Evolutionary conservation across 371 early-diverging fungal genomes (phyloP).

Genomic region (Mucor plumbeus): DNA sequence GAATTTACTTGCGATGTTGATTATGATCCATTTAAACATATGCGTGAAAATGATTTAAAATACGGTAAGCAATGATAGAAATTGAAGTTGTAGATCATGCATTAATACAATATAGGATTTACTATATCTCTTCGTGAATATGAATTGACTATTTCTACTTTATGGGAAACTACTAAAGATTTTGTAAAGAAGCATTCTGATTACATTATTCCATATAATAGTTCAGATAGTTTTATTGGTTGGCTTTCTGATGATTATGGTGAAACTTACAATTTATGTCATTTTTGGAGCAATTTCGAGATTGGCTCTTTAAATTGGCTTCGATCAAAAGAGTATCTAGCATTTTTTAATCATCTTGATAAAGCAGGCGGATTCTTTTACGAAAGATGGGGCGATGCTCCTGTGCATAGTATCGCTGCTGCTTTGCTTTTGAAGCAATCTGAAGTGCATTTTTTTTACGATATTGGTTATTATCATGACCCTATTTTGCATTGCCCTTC

Average conservation of each 20-base stretch:
- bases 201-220: conserved; percentile 37
- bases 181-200: conserved; percentile 48
- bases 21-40: conserved; percentile 89
- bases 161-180: conserved; percentile 76
- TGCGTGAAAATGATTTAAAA: conserved; percentile 74
- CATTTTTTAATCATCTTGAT: conserved; percentile 74
- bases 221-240: conserved; percentile 43
- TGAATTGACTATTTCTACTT: conserved; percentile 80
- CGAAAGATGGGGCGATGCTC: conserved; percentile 93
- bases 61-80: conserved; percentile 62
- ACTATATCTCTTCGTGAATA: conserved; percentile 84
- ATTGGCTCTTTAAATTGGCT: conserved; percentile 83
- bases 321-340: conserved; percentile 68
- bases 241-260: conserved; percentile 50
- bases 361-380: conserved; percentile 75
- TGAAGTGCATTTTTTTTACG: conserved; percentile 90
- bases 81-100: conserved; percentile 1
- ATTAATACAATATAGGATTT: conserved; percentile 45
- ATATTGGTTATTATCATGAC: conserved; percentile 80
- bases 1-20: conserved; percentile 87
- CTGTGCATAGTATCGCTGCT: conserved; percentile 88
- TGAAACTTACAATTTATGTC: conserved; percentile 66
- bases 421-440: conserved; percentile 67
- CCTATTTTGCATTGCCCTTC: conserved; percentile 74
- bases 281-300: conserved; percentile 92